Evolutionary conservation across 345 rosid genomes (phyloP), one percentile per base, ranked within the genome.

Genomic region (Brassica incana): DNA sequence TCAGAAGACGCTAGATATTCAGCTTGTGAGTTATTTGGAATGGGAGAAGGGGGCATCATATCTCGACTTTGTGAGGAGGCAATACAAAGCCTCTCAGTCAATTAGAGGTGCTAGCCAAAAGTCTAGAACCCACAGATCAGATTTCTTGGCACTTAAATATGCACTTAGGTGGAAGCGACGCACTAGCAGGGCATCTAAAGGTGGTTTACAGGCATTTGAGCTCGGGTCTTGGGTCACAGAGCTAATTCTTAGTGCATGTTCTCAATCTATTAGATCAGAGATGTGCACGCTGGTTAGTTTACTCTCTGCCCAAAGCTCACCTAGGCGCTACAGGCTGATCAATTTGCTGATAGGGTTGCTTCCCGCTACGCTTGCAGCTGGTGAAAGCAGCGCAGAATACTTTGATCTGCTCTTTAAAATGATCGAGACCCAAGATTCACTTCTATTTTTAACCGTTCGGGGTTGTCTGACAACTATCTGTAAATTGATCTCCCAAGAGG

Each of bases 31-130:
- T 87, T 95, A 90, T 83, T 85, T 91, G 33, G 99, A 95, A 83
- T 95, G 98, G 99, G 97, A 93, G 81, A 90, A 86, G 82, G 99
- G 99, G 80, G 97, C 99, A 77, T 87, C 98, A 14, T 95, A 95
- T 85, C 87, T 95, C 73, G 99, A 95, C 81, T 95, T 95, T 88
- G 99, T 95, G 74, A 88, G 99, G 87, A 91, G 99, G 86, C 96
- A 93, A 78, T 93, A 91, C 86, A 93, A 88, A 83, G 98, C 86
- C 69, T 91, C 91, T 78, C 98, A 91, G 83, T 84, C 87, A 33
- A 86, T 88, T 67, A 93, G 87, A 82, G 85, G 85, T 84, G 80
- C 81, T 32, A 87, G 88, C 71, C 97, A 86, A 86, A 90, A 87
- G 83, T 88, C 93, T 76, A 89, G 88, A 59, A 73, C 91, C 16